Conservation (phyloP, 352 stramenopile genomes). For the Globisporangium nagaii region DNA sequence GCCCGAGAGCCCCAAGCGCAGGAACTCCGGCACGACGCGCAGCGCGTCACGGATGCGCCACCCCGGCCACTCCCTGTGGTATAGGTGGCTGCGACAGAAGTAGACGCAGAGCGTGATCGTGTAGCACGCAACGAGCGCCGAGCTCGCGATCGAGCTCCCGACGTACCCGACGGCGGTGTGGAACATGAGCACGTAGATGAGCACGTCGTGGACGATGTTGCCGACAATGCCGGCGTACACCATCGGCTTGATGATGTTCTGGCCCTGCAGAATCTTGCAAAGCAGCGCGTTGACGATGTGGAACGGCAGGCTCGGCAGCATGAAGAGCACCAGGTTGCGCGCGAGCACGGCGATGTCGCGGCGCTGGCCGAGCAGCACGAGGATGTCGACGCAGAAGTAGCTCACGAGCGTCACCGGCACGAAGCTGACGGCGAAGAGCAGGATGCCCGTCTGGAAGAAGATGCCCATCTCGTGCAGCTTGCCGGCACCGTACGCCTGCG, state of each 20-base stretch:
- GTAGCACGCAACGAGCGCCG: conserved; percentile 48
- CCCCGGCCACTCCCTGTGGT: conserved; percentile 71
- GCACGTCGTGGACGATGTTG: conserved; percentile 70
- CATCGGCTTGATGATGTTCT: conserved; percentile 84
- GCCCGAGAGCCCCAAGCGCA: conserved; percentile 71
- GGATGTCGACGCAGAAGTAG: conserved; percentile 71
- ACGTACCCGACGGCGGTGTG: conserved; percentile 68
- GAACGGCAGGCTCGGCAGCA: conserved; percentile 81
- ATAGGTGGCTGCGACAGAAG: conserved; percentile 57
- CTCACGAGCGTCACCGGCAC: conserved; percentile 52
- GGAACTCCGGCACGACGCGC: conserved; percentile 64
- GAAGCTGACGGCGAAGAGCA: conserved; percentile 66
- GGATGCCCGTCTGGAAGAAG: conserved; percentile 80
- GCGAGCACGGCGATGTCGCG: conserved; percentile 61
- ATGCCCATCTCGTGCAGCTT: conserved; percentile 82
- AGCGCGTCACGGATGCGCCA: conserved; percentile 63
- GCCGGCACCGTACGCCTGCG: conserved; percentile 78
- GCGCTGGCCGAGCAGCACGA: conserved; percentile 69
- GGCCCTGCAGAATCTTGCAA: conserved; percentile 79
- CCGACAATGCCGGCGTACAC: conserved; percentile 68
- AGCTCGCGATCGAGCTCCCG: conserved; percentile 68
- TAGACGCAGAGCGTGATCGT: conserved; percentile 59
- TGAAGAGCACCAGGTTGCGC: conserved; percentile 56
- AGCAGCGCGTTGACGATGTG: conserved; percentile 75
- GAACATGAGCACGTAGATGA: conserved; percentile 88